Base-by-base conservation (phyloP, 1,284 basidiomycete genomes). In the Grifola frondosa region DNA sequence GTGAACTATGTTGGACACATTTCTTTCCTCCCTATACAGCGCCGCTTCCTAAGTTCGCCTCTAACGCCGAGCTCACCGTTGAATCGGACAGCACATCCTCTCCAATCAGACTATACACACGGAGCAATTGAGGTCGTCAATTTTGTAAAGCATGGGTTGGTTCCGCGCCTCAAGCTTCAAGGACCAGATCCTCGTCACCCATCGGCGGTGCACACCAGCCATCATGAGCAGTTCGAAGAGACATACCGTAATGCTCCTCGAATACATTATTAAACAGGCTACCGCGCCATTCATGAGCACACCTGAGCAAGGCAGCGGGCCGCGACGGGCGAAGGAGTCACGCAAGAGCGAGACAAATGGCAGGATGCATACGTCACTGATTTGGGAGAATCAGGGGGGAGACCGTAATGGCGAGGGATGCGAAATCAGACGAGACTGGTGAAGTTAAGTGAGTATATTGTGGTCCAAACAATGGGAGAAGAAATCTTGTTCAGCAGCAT, bases 71-170 rank as follows among this genome's bases (percentile, higher is more conserved):
- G 56, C 61, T 73, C 50, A 69, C 65, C 31, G 59, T 41, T 30
- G 46, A 44, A 16, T 50, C 46, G 25, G 23, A 63, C 45, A 54
- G 53, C 10, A 54, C 62, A n/a, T 50, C 67, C 16, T 62, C 64
- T 30, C 56, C 65, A 15, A 53, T 63, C 33, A 54, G 60, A 42
- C 65, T 71, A 10, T 71, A 71, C 50, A 69, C 65, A 5, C 66
- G 71, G 40, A 65, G 68, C 15, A 71, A 73, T 74, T 40, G 69
- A 69, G 20, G 67, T 68, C 55, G 63, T 75, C 40, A 61, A 72
- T 16, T 72, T 69, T 52, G 59, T 63, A 44, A 70, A 69, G 54
- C 62, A 59, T 50, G 59, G 57, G 13, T 53, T 75, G 31, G 54
- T 62, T 31, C 64, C 71, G 37, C 63, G 66, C 35, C 61, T 73